These are phyloP conservation scores for Aspergillus cavernicola DNA, from an alignment of 495 filamentous ascomycete genomes.

Conservation along the genomic window DNA sequence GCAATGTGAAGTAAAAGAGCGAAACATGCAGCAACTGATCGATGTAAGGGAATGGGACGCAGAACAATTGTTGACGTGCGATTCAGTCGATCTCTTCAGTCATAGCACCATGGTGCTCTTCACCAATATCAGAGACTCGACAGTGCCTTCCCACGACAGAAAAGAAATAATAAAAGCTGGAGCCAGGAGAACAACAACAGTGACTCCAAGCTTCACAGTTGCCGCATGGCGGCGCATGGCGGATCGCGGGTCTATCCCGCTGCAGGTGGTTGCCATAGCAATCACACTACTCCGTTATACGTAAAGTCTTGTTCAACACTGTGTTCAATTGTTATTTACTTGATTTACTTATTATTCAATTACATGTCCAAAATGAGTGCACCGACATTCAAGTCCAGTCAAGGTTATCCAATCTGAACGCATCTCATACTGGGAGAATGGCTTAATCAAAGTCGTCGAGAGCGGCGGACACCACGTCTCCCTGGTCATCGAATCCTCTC, in stretches of 20 bases:
- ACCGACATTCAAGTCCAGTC: too few species aligned
- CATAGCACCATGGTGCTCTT: not conserved
- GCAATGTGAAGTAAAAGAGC: slow-evolving; percentile 25
- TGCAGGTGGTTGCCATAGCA: slow-evolving; percentile 27
- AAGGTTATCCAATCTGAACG: too few species aligned
- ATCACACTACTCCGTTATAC: too few species aligned
- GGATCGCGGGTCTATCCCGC: slow-evolving; percentile 4
- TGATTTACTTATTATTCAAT: too few species aligned
- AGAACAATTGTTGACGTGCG: not conserved
- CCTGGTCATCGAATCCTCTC: slow-evolving; percentile 8
- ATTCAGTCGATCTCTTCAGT: slow-evolving; percentile 2
- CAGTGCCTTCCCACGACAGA: too few species aligned
- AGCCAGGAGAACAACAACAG: too few species aligned
- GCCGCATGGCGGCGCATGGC: slow-evolving; percentile 16
- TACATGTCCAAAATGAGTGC: too few species aligned
- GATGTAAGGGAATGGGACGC: slow-evolving; percentile 4
- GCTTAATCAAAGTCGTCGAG: slow-evolving; percentile 35
- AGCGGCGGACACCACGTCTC: slow-evolving; percentile 29
- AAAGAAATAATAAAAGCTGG: too few species aligned
- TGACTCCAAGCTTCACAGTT: slow-evolving; percentile 6
- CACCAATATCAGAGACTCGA: not conserved
- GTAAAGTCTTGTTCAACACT: too few species aligned
- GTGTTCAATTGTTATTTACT: too few species aligned
- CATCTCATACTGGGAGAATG: too few species aligned
- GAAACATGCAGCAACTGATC: slow-evolving; percentile 24